Evolutionary conservation across 177 flowering plant genomes (phyloP).

Genomic region (Vitis hybrid): DNA sequence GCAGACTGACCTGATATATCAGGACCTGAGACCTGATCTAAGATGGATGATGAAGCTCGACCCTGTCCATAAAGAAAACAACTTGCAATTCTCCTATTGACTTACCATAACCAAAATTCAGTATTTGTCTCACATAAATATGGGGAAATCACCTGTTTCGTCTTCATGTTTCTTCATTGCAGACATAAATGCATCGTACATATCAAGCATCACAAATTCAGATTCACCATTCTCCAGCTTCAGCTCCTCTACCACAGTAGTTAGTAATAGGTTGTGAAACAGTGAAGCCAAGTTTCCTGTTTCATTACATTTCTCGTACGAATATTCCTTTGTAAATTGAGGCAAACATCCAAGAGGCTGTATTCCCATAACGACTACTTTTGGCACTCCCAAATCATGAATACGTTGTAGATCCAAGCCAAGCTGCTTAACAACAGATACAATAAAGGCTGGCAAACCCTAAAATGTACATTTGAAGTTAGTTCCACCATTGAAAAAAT

Average conservation of each 20-base stretch:
- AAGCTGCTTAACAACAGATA: conserved; percentile 31
- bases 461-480: too few species aligned
- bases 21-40: too few species aligned
- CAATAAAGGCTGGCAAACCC: conserved; percentile 27
- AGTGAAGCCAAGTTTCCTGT: conserved; percentile 15
- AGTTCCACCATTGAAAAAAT: not conserved
- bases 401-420: conserved; percentile 31
- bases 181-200: conserved; percentile 36
- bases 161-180: conserved; percentile 16
- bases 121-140: not conserved
- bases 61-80: too few species aligned
- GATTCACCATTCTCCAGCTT: conserved; percentile 11
- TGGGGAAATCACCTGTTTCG: conserved; percentile 1
- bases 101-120: not conserved
- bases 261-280: conserved; percentile 35
- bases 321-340: conserved; percentile 6
- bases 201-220: conserved; percentile 25
- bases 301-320: conserved; percentile 28
- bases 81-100: too few species aligned
- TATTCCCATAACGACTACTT: conserved; percentile 32
- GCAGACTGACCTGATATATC: too few species aligned
- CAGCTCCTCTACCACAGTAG: conserved; percentile 15
- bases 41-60: too few species aligned
- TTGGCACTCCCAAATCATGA: conserved; percentile 37
- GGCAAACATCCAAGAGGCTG: conserved; percentile 54